Conservation (phyloP, 2,329 filamentous ascomycete genomes). For the Fusarium vanettenii region DNA sequence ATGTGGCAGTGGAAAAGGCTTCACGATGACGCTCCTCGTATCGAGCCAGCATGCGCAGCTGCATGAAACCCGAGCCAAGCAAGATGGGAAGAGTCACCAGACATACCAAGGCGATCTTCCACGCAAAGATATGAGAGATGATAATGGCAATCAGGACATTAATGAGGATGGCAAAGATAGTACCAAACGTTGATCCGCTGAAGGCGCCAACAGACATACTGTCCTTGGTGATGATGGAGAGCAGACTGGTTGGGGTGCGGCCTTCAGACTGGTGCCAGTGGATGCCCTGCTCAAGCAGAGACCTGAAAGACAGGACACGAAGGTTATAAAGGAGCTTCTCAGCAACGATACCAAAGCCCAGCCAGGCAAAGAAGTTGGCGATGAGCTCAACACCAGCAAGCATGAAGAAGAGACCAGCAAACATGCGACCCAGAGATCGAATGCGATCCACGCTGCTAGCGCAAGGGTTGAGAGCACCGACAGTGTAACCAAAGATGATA, state of each 20-base stretch:
- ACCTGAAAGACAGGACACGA: constrained; percentile 70
- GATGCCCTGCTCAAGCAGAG: constrained; percentile 72
- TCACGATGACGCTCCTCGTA: constrained; percentile 72
- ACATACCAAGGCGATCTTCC: constrained; percentile 80
- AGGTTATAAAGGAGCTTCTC: constrained; percentile 74
- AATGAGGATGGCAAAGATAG: constrained; percentile 72
- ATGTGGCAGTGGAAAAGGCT: constrained; percentile 62
- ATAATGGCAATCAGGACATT: constrained; percentile 76
- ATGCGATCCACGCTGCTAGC: constrained; percentile 52
- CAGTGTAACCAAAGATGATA: constrained; percentile 58
- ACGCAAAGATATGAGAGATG: constrained; percentile 76
- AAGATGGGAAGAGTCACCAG: constrained; percentile 75
- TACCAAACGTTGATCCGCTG: constrained; percentile 76
- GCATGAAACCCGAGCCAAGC: constrained; percentile 75
- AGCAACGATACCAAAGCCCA: constrained; percentile 60
- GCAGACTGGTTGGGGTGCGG: constrained; percentile 69
- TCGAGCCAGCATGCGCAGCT: constrained; percentile 70
- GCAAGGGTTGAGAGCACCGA: constrained; percentile 59
- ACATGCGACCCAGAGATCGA: constrained; percentile 56
- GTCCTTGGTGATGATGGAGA: constrained; percentile 77
- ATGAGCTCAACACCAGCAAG: constrained; percentile 59
- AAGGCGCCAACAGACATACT: constrained; percentile 73
- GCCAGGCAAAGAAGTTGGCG: constrained; percentile 67
- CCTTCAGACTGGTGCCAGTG: constrained; percentile 75
- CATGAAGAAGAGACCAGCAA: constrained; percentile 66